Evolutionary conservation across 2,329 filamentous ascomycete genomes (phyloP).

Genomic region (Cercospora nicotianae): DNA sequence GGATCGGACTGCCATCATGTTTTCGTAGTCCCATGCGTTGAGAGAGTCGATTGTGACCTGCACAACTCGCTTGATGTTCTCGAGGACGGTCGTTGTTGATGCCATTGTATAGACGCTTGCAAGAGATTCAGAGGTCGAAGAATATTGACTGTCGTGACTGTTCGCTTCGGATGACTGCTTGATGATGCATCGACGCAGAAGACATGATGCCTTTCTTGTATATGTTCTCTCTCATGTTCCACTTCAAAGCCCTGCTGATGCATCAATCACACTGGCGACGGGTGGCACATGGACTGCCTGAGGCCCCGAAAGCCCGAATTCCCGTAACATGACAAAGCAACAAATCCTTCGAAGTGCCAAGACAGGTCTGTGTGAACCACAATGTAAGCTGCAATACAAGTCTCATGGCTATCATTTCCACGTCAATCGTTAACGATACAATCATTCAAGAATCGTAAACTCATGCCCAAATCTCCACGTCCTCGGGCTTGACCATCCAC

Average conservation of each 20-base stretch:
- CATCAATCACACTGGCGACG: background rate
- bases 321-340: conserved; percentile 9
- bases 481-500: background rate
- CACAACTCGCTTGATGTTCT: conserved; percentile 1
- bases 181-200: background rate
- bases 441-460: background rate
- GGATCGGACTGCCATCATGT: background rate
- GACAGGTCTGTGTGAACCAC: background rate
- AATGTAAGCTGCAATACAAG: background rate
- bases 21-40: background rate
- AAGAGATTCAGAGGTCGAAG: background rate
- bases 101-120: background rate
- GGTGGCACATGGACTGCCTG: background rate
- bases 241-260: background rate
- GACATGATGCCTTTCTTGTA: background rate
- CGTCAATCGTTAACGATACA: background rate
- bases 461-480: background rate
- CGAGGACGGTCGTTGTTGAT: background rate
- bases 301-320: conserved; percentile 12
- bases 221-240: background rate
- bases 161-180: background rate
- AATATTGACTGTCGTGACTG: background rate
- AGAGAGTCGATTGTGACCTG: background rate
- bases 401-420: background rate
- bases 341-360: background rate